phyloP scores from a whole-genome alignment of 495 filamentous ascomycete species.

The Lineolata rhizophorae region DNA sequence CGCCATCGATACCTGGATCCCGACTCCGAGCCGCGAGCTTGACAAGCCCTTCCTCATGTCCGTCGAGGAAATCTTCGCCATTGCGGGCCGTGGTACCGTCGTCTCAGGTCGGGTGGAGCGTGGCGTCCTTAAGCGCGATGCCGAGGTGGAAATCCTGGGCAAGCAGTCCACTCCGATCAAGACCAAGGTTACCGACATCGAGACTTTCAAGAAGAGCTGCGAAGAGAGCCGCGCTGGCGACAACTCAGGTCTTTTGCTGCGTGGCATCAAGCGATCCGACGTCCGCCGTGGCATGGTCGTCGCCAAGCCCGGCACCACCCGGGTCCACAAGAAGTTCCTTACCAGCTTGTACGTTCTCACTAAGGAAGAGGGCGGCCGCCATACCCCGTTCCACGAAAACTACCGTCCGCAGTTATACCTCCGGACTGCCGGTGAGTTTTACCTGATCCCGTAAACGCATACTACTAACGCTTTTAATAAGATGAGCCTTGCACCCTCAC shows the following conservation, averaged over 20 bases:
- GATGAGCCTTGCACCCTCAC: slow-evolving; percentile 63
- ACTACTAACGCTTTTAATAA: slow-evolving; percentile 4
- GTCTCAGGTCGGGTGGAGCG: slow-evolving; percentile 94
- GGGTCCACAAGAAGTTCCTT: slow-evolving; percentile 75
- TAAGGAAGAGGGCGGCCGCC: slow-evolving; percentile 93
- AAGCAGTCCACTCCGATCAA: slow-evolving; percentile 58
- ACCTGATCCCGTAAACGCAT: not conserved
- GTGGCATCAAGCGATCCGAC: slow-evolving; percentile 87
- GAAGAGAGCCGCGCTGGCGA: slow-evolving; percentile 85
- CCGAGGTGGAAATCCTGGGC: slow-evolving; percentile 82
- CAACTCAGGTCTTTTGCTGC: slow-evolving; percentile 93
- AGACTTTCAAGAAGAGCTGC: slow-evolving; percentile 98
- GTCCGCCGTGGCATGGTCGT: slow-evolving; percentile 86
- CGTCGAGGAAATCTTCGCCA: slow-evolving; percentile 96
- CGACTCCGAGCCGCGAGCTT: slow-evolving; percentile 67
- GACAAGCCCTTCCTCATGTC: slow-evolving; percentile 99
- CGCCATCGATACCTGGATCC: slow-evolving; percentile 92
- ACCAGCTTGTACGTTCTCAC: slow-evolving; percentile 88
- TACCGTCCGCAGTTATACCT: slow-evolving; percentile 93
- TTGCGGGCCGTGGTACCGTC: slow-evolving; percentile 90
- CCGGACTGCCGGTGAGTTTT: slow-evolving; percentile 53
- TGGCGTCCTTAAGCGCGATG: slow-evolving; percentile 73
- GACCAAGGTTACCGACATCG: slow-evolving; percentile 98
- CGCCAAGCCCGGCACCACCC: slow-evolving; percentile 50
- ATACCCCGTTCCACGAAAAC: slow-evolving; percentile 80